phyloP scores from a whole-genome alignment of 108 stramenopile species.

The Cylindrotheca closterium region DNA sequence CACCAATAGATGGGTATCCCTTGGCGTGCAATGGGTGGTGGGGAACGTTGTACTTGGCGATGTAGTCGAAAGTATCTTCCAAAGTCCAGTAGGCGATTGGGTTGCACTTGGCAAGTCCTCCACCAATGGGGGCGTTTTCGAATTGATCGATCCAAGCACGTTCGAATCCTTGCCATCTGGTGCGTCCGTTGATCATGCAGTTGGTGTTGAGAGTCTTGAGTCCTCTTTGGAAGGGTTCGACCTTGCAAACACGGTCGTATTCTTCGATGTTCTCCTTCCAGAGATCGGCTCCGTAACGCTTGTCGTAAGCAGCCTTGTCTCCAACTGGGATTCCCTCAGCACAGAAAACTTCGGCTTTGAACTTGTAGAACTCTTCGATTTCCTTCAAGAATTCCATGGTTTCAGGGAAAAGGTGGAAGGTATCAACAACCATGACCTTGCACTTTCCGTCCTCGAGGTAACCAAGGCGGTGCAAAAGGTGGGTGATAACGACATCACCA shows the following conservation, averaged over 20 bases:
- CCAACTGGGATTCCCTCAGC: conserved; percentile 84
- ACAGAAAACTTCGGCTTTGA: conserved; percentile 95
- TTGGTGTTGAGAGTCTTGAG: conserved; percentile 92
- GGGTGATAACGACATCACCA: conserved; percentile 88
- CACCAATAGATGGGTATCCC: conserved; percentile 95
- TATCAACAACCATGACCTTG: conserved; percentile 92
- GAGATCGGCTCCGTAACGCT: conserved; percentile 90
- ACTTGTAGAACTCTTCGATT: conserved; percentile 88
- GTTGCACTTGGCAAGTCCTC: conserved; percentile 94
- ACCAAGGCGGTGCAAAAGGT: conserved; percentile 81
- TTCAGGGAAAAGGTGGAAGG: conserved; percentile 96
- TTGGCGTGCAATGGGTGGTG: conserved; percentile 97
- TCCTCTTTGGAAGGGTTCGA: conserved; percentile 96
- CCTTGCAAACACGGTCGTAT: conserved; percentile 96
- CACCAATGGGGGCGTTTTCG: conserved; percentile 92
- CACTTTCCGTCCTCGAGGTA: conserved; percentile 76
- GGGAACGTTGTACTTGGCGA: conserved; percentile 93
- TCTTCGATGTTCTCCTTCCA: conserved; percentile 98
- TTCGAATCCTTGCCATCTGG: conserved; percentile 97
- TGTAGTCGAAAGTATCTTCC: conserved; percentile 97
- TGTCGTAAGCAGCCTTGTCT: conserved; percentile 87
- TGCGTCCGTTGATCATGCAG: conserved; percentile 98
- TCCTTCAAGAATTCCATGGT: conserved; percentile 86
- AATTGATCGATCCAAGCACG: conserved; percentile 93
- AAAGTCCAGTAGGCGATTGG: conserved; percentile 97